Evolutionary conservation across 495 filamentous ascomycete genomes (phyloP), one percentile per base, ranked within the genome.

Genomic region (Penicillium daleae): DNA sequence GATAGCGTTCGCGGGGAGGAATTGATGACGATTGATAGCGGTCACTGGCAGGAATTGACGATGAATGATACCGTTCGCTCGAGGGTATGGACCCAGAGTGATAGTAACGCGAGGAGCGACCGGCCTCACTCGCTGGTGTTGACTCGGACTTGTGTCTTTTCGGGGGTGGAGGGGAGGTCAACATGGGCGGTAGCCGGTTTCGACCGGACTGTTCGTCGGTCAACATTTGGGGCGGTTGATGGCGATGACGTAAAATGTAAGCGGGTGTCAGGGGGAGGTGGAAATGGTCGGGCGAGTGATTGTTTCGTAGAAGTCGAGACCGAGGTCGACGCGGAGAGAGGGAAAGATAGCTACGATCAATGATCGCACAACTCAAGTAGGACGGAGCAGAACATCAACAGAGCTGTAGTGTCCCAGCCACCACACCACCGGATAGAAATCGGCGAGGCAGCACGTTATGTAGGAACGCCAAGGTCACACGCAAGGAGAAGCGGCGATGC

Each of bases 101-200:
- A 63, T 76, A 72, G 49, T 72, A 69, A 32, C 72, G 61, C 8
- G 59, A 58, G 24, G 59, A 53, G 35, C 53, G 67, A 29, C 67
- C 67, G 2, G 59, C 54, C 52, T 73, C 70, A 35, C 68, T 73
- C 10, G 56, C 55, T 0, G 66, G 39, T 0, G 61, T 69, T 6
- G 70, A 72, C 46, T 72, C 70, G 10, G 70, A 72, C 64, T 73
- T 73, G 59, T 73, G 64, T 49, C 70, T 42, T 33, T 73, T 73
- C 24, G 70, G 32, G 2, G 70, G 70, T 2, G 70, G 70, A 21
- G 70, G 68, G 37, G 68, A 71, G 10, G 56, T 12, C 15, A 32
- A 22, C 60, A 73, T 73, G 15, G 68, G 68, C 33, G 68, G 70
- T 35, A 70, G 56, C 31, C 57, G 66, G 19, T 21, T 35, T 33